phyloP scores from a whole-genome alignment of 1,284 basidiomycete genomes.

The Fistulina hepatica region DNA sequence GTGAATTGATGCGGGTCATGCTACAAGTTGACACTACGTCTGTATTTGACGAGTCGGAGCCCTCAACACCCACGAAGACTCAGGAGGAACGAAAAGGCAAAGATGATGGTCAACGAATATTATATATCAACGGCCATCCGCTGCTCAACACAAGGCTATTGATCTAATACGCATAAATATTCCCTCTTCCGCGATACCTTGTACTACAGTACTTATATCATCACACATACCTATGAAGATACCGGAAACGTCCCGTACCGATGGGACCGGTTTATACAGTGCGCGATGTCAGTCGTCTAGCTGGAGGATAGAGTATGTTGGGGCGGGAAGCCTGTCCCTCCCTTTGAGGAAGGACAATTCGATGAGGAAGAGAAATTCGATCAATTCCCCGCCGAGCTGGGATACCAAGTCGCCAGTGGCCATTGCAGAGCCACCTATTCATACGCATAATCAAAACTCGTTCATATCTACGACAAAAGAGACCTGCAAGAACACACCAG shows the following conservation, averaged over 20 bases:
- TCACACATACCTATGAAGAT: no score
- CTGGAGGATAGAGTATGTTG: slow-evolving; percentile 78
- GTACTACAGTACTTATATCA: no score
- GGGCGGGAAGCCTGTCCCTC: slow-evolving; percentile 71
- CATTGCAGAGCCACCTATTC: slow-evolving; percentile 86
- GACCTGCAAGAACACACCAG: slow-evolving; percentile 41
- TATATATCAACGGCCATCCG: slow-evolving; percentile 71
- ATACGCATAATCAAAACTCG: slow-evolving; percentile 5
- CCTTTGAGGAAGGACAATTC: slow-evolving; percentile 82
- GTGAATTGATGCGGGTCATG: slow-evolving; percentile 38
- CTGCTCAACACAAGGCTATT: slow-evolving; percentile 65
- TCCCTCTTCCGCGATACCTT: no score
- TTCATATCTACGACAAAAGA: slow-evolving; percentile 1
- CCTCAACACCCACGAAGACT: slow-evolving; percentile 11
- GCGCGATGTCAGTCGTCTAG: slow-evolving; percentile 70
- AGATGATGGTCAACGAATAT: slow-evolving; percentile 31
- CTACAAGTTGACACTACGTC: slow-evolving; percentile 37
- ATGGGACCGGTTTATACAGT: no score
- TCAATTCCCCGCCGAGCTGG: slow-evolving; percentile 71
- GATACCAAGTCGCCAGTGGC: slow-evolving; percentile 88
- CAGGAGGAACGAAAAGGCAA: slow-evolving; percentile 16
- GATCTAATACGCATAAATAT: no score
- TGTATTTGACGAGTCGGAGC: slow-evolving; percentile 20
- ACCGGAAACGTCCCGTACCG: no score
- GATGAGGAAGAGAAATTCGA: slow-evolving; percentile 95